phyloP scores from a whole-genome alignment of 352 stramenopile genomes.

The Globisporangium apiculatum region DNA sequence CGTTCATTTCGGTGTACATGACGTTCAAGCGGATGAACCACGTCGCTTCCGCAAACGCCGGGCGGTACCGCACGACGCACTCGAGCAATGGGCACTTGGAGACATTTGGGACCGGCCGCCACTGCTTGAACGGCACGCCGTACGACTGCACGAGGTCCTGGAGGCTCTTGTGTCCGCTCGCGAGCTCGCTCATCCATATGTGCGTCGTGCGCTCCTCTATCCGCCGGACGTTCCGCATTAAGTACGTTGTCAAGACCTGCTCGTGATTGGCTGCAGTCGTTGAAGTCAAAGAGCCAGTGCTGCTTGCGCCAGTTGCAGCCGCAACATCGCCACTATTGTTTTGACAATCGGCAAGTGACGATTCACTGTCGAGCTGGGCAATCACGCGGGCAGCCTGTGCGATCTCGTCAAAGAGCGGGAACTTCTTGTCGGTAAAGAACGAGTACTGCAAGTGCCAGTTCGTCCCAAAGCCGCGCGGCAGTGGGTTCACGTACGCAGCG shows the following conservation, averaged over 20 bases:
- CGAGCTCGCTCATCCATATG: conserved; percentile 74
- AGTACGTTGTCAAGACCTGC: conserved; percentile 64
- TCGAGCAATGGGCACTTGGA: conserved; percentile 80
- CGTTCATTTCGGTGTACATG: conserved; percentile 82
- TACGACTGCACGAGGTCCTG: conserved; percentile 69
- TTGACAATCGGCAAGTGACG: background rate
- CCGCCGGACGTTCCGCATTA: conserved; percentile 75
- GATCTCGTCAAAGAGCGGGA: conserved; percentile 67
- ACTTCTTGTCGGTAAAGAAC: conserved; percentile 73
- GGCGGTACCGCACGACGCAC: conserved; percentile 66
- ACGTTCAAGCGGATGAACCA: conserved; percentile 85
- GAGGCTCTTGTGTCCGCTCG: conserved; percentile 49
- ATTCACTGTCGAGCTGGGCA: background rate
- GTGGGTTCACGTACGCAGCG: conserved; percentile 64
- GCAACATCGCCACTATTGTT: conserved; percentile 18
- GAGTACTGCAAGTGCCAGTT: conserved; percentile 85
- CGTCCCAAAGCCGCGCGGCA: conserved; percentile 67
- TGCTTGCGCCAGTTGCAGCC: background rate
- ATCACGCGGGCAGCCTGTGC: conserved; percentile 44
- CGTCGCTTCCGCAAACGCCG: conserved; percentile 61
- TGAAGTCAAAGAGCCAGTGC: background rate
- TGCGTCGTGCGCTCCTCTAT: conserved; percentile 77
- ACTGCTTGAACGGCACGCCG: conserved; percentile 82
- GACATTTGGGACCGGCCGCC: conserved; percentile 60
- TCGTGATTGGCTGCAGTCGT: conserved; percentile 18